Percentiles rank a stretch among this genome's conserved stretches.
Evolutionary conservation across 305 asterid genomes (phyloP).

Genomic region (Fraxinus sp.): DNA sequence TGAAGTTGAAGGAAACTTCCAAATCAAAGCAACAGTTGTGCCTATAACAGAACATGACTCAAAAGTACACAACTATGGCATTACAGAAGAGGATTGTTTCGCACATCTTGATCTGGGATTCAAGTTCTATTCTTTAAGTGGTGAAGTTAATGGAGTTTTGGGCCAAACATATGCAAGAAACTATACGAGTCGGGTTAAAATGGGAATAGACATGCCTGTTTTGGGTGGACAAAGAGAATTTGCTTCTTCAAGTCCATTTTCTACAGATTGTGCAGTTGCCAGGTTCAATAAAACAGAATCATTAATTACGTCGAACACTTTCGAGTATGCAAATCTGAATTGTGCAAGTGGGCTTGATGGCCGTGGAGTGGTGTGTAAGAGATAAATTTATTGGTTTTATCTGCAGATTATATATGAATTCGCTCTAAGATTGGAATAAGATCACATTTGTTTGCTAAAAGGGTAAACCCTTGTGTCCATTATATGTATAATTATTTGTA

Average conservation of each 20-base stretch:
- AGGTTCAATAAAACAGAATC: conserved; percentile 47
- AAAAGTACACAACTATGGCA: conserved; percentile 56
- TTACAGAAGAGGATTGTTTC: conserved; percentile 66
- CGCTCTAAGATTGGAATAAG: neutral
- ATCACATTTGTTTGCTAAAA: neutral
- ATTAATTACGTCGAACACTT: conserved; percentile 3
- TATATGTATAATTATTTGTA: neutral
- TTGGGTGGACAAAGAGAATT: conserved; percentile 72
- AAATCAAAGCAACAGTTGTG: conserved; percentile 62
- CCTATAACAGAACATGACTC: conserved; percentile 68
- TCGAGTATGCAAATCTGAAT: conserved; percentile 42
- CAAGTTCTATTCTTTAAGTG: conserved; percentile 63
- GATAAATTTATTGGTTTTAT: conserved; percentile 25
- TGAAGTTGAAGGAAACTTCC: conserved; percentile 63
- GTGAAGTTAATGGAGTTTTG: conserved; percentile 60
- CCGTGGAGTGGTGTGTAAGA: conserved; percentile 70
- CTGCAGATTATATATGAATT: neutral
- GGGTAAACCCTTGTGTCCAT: neutral
- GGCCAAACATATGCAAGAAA: conserved; percentile 69
- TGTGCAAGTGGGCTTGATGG: conserved; percentile 59
- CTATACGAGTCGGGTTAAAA: conserved; percentile 64
- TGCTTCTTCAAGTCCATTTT: conserved; percentile 50
- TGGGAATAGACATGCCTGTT: conserved; percentile 86
- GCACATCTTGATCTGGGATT: conserved; percentile 84
- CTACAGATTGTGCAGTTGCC: conserved; percentile 64